A percentile compares a stretch with the other conserved stretches of the same genome.
These are phyloP conservation scores for Sophora flavescens DNA, from an alignment of 306 rosid species.

Conservation along the genomic window DNA sequence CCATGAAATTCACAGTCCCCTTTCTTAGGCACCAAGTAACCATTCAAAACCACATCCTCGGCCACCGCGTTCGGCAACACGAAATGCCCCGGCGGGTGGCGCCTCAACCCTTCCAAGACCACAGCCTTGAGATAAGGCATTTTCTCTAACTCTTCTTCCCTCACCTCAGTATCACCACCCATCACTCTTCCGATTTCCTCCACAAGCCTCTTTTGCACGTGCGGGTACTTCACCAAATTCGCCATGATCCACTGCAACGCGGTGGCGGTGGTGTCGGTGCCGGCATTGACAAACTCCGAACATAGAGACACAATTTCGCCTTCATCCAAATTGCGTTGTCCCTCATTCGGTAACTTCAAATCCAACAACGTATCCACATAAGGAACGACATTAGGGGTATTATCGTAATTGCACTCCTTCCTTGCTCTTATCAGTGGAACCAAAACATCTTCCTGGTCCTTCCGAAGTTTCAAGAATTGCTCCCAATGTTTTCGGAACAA, in stretches of 20 bases:
- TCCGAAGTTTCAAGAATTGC: neutral
- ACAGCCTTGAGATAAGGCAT: too few relatives aligned
- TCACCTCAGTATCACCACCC: neutral
- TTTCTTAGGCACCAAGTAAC: too few relatives aligned
- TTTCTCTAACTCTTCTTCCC: neutral
- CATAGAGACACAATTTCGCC: conserved; percentile 38
- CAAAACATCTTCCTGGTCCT: conserved; percentile 7
- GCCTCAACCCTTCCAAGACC: too few relatives aligned
- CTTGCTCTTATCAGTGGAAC: conserved; percentile 5
- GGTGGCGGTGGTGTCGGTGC: conserved; percentile 46
- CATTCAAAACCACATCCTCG: too few relatives aligned
- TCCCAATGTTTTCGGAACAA: conserved; percentile 37
- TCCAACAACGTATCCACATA: conserved; percentile 54
- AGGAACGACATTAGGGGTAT: neutral
- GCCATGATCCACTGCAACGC: conserved; percentile 56
- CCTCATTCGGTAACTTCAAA: conserved; percentile 34
- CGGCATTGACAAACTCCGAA: conserved; percentile 44
- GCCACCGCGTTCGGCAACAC: too few relatives aligned
- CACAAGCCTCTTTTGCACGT: conserved; percentile 30
- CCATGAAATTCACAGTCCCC: too few relatives aligned
- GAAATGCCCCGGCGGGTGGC: too few relatives aligned
- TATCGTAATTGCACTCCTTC: neutral
- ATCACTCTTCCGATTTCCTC: conserved; percentile 35
- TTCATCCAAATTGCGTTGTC: conserved; percentile 35
- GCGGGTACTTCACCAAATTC: conserved; percentile 43